These are phyloP conservation scores for Ganoderma sinense DNA, from an alignment of 1,284 basidiomycete genomes.

Conservation along the genomic window DNA sequence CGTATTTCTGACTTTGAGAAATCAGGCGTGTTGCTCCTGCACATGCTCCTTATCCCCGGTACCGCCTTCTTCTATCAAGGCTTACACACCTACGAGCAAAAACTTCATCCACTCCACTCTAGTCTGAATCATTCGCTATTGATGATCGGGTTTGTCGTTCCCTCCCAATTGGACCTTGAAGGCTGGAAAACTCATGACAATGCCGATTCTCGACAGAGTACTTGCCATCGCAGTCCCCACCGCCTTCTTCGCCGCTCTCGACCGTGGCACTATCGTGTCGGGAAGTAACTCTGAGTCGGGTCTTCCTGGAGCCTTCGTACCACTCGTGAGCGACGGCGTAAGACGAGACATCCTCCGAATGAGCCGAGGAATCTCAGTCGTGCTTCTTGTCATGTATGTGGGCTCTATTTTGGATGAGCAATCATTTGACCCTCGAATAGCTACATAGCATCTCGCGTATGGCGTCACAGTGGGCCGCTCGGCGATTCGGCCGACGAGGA, in stretches of 20 bases:
- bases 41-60: slow-evolving; percentile 68
- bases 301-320: slow-evolving; percentile 5
- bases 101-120: slow-evolving; percentile 55
- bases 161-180: neutral
- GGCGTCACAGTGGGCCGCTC: neutral
- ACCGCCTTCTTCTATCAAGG: slow-evolving; percentile 67
- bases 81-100: slow-evolving; percentile 59
- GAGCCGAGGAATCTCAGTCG: slow-evolving; percentile 66
- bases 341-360: slow-evolving; percentile 54
- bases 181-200: neutral
- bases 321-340: slow-evolving; percentile 39
- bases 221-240: slow-evolving; percentile 66
- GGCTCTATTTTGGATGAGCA: neutral
- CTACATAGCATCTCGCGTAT: slow-evolving; percentile 70
- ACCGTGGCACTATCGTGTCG: slow-evolving; percentile 41
- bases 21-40: slow-evolving; percentile 65
- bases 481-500: neutral
- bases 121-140: slow-evolving; percentile 72
- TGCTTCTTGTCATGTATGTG: slow-evolving; percentile 65
- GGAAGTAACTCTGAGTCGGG: neutral
- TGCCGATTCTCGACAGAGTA: slow-evolving; percentile 48
- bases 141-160: slow-evolving; percentile 59
- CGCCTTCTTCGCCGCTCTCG: slow-evolving; percentile 68
- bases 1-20: neutral
- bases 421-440: slow-evolving; percentile 38